Base-by-base conservation (phyloP, 2,329 filamentous ascomycete genomes). In the Ramichloridium luteum region DNA sequence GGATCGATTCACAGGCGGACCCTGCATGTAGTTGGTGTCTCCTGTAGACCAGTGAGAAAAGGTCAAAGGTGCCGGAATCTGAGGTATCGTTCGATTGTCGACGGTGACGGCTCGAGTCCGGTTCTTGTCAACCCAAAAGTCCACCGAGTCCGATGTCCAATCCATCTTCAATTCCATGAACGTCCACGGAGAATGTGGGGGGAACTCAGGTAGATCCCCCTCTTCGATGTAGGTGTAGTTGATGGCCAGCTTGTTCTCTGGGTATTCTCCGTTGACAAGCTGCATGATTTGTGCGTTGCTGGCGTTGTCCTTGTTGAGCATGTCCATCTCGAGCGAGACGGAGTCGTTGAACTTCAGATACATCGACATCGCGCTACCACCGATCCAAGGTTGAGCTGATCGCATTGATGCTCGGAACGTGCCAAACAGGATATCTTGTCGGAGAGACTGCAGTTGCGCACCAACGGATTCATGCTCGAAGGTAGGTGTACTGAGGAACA, bases 1-100 rank as follows among this genome's bases (percentile, higher is more conserved):
- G 2, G 60, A 56, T n/a, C 44, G 47, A 13, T 50, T 51, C 11
- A 25, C 28, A 2, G 64, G 62, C 10, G 64, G 64, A 4, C 64
- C 64, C 41, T 59, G 49, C 52, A 61, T 65, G 2, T 51, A 59
- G 37, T 56, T 57, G 9, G 44, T 39, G 37, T 66, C 61, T 6
- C 64, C 64, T 6, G 54, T 57, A 0, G 62, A 64, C 63, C 63
- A 67, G 43, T 67, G 64, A 41, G 62, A 60, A 43, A 65, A 56
- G 30, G 56, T 53, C 13, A 66, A 38, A 9, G 61, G 51, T 3
- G 57, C 50, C 4, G 64, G 62, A 4, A 59, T 55, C 5, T 52
- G 55, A 1, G 60, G 59, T 22, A 66, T 44, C 12, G 35, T 12
- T 55, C 44, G 30, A 48, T 55, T 27, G 44, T 53, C 8, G 53